Evolutionary conservation across 352 stramenopile species (phyloP).

Genomic region (Phytophthora pini): DNA sequence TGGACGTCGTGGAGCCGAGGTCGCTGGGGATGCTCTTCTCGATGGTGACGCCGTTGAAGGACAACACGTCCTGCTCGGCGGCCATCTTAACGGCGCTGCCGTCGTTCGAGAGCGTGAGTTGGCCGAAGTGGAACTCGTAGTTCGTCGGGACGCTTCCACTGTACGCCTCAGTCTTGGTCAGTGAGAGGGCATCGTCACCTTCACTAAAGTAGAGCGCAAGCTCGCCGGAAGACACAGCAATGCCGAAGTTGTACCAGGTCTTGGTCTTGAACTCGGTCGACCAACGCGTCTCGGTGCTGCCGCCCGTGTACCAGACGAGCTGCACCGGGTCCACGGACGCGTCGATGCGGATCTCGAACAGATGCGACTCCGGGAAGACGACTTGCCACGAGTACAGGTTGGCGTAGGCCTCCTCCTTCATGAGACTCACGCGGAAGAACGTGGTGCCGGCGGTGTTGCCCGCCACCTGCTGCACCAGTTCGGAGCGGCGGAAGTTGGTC

Average conservation of each 20-base stretch:
- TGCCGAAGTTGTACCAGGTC: slow-evolving; percentile 80
- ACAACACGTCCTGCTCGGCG: slow-evolving; percentile 58
- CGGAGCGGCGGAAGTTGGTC: slow-evolving; percentile 69
- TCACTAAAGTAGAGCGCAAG: slow-evolving; percentile 64
- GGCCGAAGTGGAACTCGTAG: slow-evolving; percentile 74
- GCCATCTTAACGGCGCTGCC: slow-evolving; percentile 58
- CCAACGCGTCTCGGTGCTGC: slow-evolving; percentile 57
- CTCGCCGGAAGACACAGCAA: slow-evolving; percentile 48
- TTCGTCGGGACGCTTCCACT: slow-evolving; percentile 27
- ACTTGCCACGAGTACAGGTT: slow-evolving; percentile 64
- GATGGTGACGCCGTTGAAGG: slow-evolving; percentile 73
- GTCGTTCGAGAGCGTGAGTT: slow-evolving; percentile 72
- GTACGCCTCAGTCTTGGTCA: slow-evolving; percentile 50
- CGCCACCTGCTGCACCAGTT: slow-evolving; percentile 66
- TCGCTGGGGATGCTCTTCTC: slow-evolving; percentile 50
- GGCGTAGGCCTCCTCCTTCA: slow-evolving; percentile 51
- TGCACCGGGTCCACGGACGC: slow-evolving; percentile 52
- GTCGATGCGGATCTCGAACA: slow-evolving; percentile 70
- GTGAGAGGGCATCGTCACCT: slow-evolving; percentile 44
- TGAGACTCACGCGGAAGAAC: slow-evolving; percentile 69
- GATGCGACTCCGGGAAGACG: slow-evolving; percentile 66
- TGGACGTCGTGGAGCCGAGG: slow-evolving; percentile 22
- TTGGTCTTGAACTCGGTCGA: slow-evolving; percentile 51
- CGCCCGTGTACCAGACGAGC: slow-evolving; percentile 64
- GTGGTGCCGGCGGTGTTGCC: slow-evolving; percentile 47